A percentile compares a stretch with the other conserved stretches of the same genome.
phyloP scores from a whole-genome alignment of 2,329 filamentous ascomycete genomes.

The Diaporthe amygdali region DNA sequence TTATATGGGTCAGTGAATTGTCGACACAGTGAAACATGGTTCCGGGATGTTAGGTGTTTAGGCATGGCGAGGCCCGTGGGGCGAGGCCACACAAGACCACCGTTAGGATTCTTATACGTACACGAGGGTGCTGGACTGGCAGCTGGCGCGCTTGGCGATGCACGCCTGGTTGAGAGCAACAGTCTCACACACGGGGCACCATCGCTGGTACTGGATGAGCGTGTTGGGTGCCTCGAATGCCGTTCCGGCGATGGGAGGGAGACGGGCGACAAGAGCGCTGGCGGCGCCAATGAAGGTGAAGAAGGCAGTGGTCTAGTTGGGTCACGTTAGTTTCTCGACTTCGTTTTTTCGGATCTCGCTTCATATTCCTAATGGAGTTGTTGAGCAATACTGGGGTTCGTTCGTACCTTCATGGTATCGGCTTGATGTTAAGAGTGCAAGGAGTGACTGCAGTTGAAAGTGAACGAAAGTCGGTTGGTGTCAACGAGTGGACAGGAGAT shows the following conservation, averaged over 20 bases:
- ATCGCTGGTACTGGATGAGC: slow-evolving; percentile 25
- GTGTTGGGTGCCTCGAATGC: neutral
- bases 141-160: slow-evolving; percentile 14
- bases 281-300: slow-evolving; percentile 22
- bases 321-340: neutral
- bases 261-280: slow-evolving; percentile 23
- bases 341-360: neutral
- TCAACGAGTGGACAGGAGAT: neutral
- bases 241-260: neutral
- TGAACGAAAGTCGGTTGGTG: neutral
- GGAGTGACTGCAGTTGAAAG: slow-evolving; percentile 4
- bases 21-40: neutral
- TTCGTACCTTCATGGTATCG: slow-evolving; percentile 20
- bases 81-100: neutral
- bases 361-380: neutral
- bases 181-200: slow-evolving; percentile 25
- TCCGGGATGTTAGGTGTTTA: neutral
- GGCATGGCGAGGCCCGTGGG: neutral
- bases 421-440: neutral
- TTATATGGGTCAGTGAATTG: neutral
- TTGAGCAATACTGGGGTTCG: neutral
- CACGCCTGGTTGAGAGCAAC: slow-evolving; percentile 22
- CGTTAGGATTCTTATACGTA: neutral
- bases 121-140: slow-evolving; percentile 19
- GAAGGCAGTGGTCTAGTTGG: slow-evolving; percentile 16